These are phyloP conservation scores for Lanmaoa pseudosensibilis DNA, from an alignment of 768 basidiomycete genomes.

Conservation along the genomic window DNA sequence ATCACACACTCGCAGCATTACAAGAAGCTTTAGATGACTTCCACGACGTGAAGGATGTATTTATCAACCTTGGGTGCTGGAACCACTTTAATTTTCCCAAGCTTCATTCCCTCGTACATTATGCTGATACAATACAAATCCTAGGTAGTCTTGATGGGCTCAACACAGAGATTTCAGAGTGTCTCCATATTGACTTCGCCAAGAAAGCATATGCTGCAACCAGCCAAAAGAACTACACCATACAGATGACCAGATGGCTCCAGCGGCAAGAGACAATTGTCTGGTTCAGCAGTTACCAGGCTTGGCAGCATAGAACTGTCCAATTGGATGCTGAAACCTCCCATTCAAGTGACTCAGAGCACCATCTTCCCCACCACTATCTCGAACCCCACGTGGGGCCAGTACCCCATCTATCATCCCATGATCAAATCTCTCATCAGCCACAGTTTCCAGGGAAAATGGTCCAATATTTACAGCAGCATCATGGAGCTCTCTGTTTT, in stretches of 20 bases:
- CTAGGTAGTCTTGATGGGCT: not conserved
- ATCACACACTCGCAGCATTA: not conserved
- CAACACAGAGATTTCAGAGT: not conserved
- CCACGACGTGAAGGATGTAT: not conserved
- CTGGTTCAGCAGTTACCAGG: not conserved
- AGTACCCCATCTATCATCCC: too few species aligned
- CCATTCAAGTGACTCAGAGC: too few species aligned
- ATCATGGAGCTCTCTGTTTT: too few species aligned
- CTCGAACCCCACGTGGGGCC: too few species aligned
- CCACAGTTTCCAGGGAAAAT: too few species aligned
- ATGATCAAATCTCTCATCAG: too few species aligned
- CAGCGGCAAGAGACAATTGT: not conserved
- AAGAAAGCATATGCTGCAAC: not conserved
- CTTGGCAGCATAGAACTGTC: not conserved
- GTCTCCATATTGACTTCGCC: not conserved
- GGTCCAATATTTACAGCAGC: too few species aligned
- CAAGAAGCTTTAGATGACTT: not conserved
- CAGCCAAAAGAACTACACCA: not conserved
- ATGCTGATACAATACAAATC: not conserved
- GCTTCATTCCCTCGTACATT: not conserved
- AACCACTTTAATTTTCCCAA: not conserved
- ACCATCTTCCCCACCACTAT: too few species aligned
- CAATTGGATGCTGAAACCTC: too few species aligned
- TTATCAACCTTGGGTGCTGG: not conserved
- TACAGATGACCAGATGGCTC: constrained; percentile 3